A percentile compares a stretch with the other conserved stretches of the same genome.
Evolutionary conservation across 306 rosid species (phyloP).

Genomic region (Pyrus communis): DNA sequence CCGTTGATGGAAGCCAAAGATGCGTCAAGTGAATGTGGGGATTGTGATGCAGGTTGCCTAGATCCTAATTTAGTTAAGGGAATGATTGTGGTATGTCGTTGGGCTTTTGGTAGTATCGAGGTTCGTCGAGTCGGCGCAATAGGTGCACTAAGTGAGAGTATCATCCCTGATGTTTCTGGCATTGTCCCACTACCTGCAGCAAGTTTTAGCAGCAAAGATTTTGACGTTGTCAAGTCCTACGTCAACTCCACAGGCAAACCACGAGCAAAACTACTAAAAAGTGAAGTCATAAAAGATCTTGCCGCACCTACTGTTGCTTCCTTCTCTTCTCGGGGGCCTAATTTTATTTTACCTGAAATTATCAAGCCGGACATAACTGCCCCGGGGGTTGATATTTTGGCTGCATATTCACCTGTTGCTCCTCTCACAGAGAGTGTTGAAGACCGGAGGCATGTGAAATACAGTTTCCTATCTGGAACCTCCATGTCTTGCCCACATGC

Average conservation of each 20-base stretch:
- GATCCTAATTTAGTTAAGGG: no score
- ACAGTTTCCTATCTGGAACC: constrained; percentile 27
- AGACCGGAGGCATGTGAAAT: constrained; percentile 11
- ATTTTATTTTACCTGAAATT: constrained; percentile 8
- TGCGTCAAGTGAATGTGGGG: no score
- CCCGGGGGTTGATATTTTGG: constrained; percentile 29
- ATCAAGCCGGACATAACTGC: constrained; percentile 30
- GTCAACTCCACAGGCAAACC: constrained; percentile 1
- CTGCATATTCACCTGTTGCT: constrained; percentile 10
- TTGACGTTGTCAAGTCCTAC: background rate
- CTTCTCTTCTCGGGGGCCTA: constrained; percentile 33
- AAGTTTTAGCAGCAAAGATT: background rate
- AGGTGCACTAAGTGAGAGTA: no score
- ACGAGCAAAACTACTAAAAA: constrained; percentile 11
- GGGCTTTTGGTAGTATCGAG: no score
- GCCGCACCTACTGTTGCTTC: constrained; percentile 26
- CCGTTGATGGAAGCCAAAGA: no score
- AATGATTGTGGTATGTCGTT: no score
- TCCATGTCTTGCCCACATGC: constrained; percentile 40
- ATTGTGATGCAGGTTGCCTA: no score
- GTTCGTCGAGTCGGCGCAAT: no score
- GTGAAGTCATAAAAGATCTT: constrained; percentile 10
- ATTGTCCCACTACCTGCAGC: background rate
- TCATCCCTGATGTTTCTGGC: background rate
- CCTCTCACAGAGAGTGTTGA: background rate